Base-by-base conservation (phyloP, 495 filamentous ascomycete species). In the Hapsidospora chrysogenum region DNA sequence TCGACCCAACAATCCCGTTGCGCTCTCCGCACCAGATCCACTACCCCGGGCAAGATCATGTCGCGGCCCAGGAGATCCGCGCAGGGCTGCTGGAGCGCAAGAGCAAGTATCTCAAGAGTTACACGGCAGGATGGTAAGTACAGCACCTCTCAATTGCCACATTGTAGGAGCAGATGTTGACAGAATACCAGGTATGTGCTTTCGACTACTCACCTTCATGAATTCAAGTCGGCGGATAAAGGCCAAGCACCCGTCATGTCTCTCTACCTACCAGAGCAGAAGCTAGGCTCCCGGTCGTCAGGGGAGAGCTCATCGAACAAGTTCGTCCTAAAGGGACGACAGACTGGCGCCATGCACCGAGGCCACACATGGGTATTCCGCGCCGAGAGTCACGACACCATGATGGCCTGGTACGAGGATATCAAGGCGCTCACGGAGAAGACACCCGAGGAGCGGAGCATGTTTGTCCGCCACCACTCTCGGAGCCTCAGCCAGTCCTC, bases 341-440 rank as follows among this genome's bases (percentile, higher is more conserved):
- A 97, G 56, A 89, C 82, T 11, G 89, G 89, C 32, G 55, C 76
- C 7, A 84, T 96, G 72, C 89, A 96, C 47, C 78, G 86, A 34
- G 87, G 86, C 15, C 89, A 97, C 49, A 85, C 83, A 9, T 97
- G 89, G 89, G 87, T 96, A 4, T 96, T 97, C 63, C 74, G 89
- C 29, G 85, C 85, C 8, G 89, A 96, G 54, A 81, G 81, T 21
- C 74, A 92, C 54, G 92, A 93, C 40, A 92, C 83, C 7, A 95
- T 97, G 92, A 74, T 92, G 61, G 80, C 82, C 17, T 94, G 87
- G 89, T 94, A 85, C 51, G 75, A 83, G 29, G 89, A 93, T 48
- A 92, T 97, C 42, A 84, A 83, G 46, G 69, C 64, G 25, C 62
- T 96, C 35, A 94, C 76, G 10, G 84, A 84, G 52, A 82, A 78